phyloP scores from a whole-genome alignment of 176 grass and related monocot genomes.

The Aechmea fasciata region DNA sequence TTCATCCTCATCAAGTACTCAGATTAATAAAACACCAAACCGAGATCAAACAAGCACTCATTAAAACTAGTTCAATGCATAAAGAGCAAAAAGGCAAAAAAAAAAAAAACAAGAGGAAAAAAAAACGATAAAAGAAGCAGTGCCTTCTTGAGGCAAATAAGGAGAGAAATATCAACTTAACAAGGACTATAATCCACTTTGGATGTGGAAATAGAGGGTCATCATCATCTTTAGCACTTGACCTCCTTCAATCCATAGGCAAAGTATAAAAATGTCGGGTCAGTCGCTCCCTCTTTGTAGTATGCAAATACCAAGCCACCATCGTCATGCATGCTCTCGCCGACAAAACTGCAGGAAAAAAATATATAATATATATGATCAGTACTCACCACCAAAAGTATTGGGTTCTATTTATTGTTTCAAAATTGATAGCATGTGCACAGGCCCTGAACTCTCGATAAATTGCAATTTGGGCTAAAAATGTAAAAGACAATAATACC shows the following conservation, averaged over 20 bases:
- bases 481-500: no score
- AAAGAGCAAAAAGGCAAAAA: no score
- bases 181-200: background rate
- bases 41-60: no score
- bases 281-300: conserved; percentile 10
- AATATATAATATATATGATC: background rate
- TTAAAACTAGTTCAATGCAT: no score
- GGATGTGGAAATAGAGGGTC: background rate
- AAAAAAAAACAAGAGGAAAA: no score
- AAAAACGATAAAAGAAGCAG: no score
- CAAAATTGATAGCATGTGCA: background rate
- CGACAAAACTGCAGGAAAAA: conserved; percentile 4
- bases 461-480: no score
- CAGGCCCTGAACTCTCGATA: no score
- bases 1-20: no score
- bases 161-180: no score
- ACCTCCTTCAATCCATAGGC: conserved; percentile 8
- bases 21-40: no score
- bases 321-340: conserved; percentile 14
- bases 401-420: background rate
- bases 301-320: conserved; percentile 8
- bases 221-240: conserved; percentile 6
- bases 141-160: no score
- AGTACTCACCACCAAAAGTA: background rate
- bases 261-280: conserved; percentile 15